These are phyloP conservation scores for Chaetomium sp. DNA, from an alignment of 2,329 filamentous ascomycete genomes.

Conservation along the genomic window DNA sequence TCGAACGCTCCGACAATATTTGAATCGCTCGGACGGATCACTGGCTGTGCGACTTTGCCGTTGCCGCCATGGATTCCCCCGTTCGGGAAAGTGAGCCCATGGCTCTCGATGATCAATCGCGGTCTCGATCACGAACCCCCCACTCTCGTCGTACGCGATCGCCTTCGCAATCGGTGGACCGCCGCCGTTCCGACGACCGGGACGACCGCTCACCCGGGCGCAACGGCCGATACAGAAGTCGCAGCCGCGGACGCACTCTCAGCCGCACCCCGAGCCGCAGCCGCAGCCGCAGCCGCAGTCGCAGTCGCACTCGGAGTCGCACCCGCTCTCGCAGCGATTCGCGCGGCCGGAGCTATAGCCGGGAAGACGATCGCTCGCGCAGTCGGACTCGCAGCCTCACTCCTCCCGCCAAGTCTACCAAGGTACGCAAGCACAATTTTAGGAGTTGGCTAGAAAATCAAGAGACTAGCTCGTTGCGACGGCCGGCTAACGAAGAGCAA, in stretches of 20 bases:
- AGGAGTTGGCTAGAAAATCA: neutral
- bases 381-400: constrained; percentile 33
- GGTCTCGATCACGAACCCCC: constrained; percentile 18
- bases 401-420: constrained; percentile 43
- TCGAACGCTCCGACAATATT: neutral
- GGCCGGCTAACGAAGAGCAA: neutral
- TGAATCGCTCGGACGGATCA: neutral
- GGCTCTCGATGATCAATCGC: constrained; percentile 17
- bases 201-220: constrained; percentile 29
- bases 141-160: constrained; percentile 25
- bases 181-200: constrained; percentile 11
- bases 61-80: constrained; percentile 17
- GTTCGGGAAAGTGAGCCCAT: constrained; percentile 16
- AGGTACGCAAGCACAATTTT: constrained; percentile 33
- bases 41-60: neutral
- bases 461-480: no score
- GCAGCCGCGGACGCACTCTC: constrained; percentile 26
- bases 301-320: constrained; percentile 26
- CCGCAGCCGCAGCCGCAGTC: constrained; percentile 28
- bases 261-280: constrained; percentile 25
- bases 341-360: constrained; percentile 29
- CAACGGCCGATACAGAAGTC: constrained; percentile 32
- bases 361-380: constrained; percentile 25
- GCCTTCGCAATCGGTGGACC: constrained; percentile 27
- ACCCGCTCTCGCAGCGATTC: constrained; percentile 29